Percentiles rank a stretch among this genome's conserved stretches.
phyloP scores from a whole-genome alignment of 257 asterid species.

The Marsdenia floribunda region DNA sequence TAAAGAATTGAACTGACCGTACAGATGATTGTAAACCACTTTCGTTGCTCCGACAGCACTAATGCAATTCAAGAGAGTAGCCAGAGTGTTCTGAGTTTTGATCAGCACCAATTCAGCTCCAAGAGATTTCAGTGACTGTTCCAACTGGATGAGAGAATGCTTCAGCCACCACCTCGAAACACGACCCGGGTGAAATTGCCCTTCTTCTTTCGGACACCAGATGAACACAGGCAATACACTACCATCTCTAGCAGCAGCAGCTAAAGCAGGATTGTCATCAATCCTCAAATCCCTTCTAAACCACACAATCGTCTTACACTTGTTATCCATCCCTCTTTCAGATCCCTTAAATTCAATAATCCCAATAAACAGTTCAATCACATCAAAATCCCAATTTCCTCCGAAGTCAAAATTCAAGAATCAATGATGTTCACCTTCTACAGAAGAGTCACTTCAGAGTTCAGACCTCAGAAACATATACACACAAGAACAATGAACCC shows the following conservation, averaged over 20 bases:
- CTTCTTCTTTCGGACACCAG: conserved; percentile 94
- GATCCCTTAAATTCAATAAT: conserved; percentile 15
- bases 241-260: conserved; percentile 76
- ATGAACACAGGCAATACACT: conserved; percentile 66
- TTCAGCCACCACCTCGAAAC: conserved; percentile 98
- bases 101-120: conserved; percentile 71
- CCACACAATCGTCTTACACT: conserved; percentile 69
- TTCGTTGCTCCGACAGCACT: conserved; percentile 65
- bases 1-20: conserved; percentile 40
- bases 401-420: neutral
- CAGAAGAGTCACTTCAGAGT: neutral
- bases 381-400: neutral
- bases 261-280: conserved; percentile 92
- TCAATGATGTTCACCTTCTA: neutral
- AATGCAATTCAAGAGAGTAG: conserved; percentile 63
- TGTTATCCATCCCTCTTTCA: conserved; percentile 46
- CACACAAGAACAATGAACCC: neutral
- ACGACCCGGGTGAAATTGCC: conserved; percentile 73
- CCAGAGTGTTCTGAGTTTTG: conserved; percentile 60
- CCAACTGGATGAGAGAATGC: conserved; percentile 71
- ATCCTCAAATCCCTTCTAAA: conserved; percentile 95
- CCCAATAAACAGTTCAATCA: neutral
- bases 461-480: neutral
- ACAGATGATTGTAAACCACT: conserved; percentile 78
- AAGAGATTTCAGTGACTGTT: conserved; percentile 67